These are phyloP conservation scores for Suillus luteus DNA, from an alignment of 768 basidiomycete genomes.

Conservation along the genomic window DNA sequence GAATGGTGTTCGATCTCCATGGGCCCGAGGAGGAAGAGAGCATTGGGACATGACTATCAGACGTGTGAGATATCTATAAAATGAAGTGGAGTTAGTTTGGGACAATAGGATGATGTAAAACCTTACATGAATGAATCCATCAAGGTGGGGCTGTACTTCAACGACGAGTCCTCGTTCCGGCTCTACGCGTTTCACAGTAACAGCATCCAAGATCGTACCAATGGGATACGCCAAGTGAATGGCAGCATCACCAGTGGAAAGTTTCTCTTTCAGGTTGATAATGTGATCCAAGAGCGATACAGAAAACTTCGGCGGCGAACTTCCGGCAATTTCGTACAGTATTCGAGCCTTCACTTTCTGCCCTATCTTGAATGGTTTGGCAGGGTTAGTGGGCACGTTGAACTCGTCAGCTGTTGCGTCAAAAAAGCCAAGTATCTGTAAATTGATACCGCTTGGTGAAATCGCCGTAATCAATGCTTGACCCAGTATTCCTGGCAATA, in stretches of 20 bases:
- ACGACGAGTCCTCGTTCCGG: conserved; percentile 81
- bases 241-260: conserved; percentile 14
- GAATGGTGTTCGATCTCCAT: conserved; percentile 74
- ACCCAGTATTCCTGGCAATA: conserved; percentile 86
- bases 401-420: conserved; percentile 86
- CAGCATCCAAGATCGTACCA: conserved; percentile 72
- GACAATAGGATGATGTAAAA: conserved; percentile 8
- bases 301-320: conserved; percentile 82
- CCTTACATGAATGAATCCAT: conserved; percentile 88
- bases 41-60: conserved; percentile 84
- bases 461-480: conserved; percentile 80
- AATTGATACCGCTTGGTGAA: conserved; percentile 71
- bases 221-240: conserved; percentile 70
- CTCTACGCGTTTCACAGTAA: conserved; percentile 75
- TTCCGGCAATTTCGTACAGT: conserved; percentile 71
- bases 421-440: conserved; percentile 91
- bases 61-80: conserved; percentile 81
- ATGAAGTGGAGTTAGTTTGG: conserved; percentile 14
- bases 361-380: conserved; percentile 57
- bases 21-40: conserved; percentile 72
- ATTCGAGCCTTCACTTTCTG: conserved; percentile 84
- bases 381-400: conserved; percentile 58
- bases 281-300: conserved; percentile 78
- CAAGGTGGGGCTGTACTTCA: conserved; percentile 55
- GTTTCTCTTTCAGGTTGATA: conserved; percentile 50